Percentiles rank a stretch among this genome's conserved stretches.
phyloP scores from a whole-genome alignment of 2,329 filamentous ascomycete species.

The Fusarium phyllophilum region DNA sequence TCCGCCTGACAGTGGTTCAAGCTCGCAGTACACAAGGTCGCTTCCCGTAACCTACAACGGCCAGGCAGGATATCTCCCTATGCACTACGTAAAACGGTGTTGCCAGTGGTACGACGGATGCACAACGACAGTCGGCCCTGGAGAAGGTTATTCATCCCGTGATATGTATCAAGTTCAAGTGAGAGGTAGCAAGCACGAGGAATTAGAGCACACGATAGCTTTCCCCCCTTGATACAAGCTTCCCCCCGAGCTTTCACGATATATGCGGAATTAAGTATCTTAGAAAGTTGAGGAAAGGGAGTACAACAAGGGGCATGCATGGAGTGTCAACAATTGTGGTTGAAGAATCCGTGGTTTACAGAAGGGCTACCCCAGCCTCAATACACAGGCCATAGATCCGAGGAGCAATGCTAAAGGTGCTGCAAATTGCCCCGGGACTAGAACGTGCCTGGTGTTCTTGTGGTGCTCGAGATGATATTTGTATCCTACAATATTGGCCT shows the following conservation, averaged over 20 bases:
- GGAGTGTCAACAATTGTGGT: background rate
- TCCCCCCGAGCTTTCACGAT: background rate
- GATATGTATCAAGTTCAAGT: background rate
- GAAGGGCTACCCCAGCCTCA: background rate
- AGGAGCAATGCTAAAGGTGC: background rate
- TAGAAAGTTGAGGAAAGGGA: background rate
- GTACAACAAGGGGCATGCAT: background rate
- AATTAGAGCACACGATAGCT: background rate
- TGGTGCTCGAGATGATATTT: background rate
- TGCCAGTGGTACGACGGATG: background rate
- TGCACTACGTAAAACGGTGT: background rate
- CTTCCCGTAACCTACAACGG: background rate
- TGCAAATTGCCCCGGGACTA: background rate
- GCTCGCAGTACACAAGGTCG: background rate
- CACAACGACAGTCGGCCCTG: too few species aligned
- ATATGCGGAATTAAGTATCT: accelerated
- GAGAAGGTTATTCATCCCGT: background rate
- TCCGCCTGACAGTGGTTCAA: background rate
- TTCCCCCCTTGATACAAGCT: background rate
- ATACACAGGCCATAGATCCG: too few species aligned
- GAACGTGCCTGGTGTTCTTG: background rate
- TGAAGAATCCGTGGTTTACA: background rate
- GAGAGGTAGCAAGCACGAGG: background rate
- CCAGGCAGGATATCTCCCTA: background rate
- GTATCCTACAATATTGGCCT: background rate